A percentile compares a stretch with the other conserved stretches of the same genome.
These are phyloP conservation scores for Trichoderma sp. DNA, from an alignment of 2,329 filamentous ascomycete genomes.

Conservation along the genomic window DNA sequence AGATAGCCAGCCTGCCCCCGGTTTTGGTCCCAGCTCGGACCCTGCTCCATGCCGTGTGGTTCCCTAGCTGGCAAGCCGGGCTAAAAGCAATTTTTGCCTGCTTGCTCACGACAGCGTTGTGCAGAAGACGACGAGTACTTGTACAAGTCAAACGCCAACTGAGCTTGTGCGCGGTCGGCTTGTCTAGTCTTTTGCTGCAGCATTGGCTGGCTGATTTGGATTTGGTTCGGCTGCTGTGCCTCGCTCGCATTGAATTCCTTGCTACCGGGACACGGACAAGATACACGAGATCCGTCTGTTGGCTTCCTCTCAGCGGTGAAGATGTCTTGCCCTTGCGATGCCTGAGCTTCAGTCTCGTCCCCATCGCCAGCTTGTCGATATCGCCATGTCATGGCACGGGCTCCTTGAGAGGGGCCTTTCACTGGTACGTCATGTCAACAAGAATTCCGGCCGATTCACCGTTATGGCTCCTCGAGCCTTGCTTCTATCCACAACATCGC, in stretches of 20 bases:
- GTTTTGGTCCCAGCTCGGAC: background rate
- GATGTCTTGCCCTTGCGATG: slow-evolving; percentile 15
- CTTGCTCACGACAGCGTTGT: slow-evolving; percentile 4
- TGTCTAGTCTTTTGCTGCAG: background rate
- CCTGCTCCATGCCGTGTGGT: background rate
- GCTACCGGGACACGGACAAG: background rate
- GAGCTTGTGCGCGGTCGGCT: slow-evolving; percentile 2
- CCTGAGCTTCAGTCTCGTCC: slow-evolving; percentile 7
- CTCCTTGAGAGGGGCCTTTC: slow-evolving; percentile 16
- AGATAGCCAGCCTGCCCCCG: background rate
- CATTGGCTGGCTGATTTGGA: background rate
- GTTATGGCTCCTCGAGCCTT: background rate
- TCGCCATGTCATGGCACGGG: slow-evolving; percentile 14
- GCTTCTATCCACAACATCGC: background rate
- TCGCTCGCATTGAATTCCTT: background rate
- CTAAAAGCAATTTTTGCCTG: background rate
- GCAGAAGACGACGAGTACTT: background rate
- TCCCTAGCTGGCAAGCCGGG: background rate
- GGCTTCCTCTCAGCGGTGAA: slow-evolving; percentile 11
- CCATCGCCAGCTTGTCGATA: slow-evolving; percentile 7
- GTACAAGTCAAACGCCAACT: slow-evolving; percentile 6
- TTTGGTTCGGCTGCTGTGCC: background rate
- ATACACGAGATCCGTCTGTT: background rate
- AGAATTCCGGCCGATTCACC: background rate
- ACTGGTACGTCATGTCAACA: slow-evolving; percentile 5